phyloP scores from a whole-genome alignment of 2,329 filamentous ascomycete species.

The Pseudocercospora fuligena region DNA sequence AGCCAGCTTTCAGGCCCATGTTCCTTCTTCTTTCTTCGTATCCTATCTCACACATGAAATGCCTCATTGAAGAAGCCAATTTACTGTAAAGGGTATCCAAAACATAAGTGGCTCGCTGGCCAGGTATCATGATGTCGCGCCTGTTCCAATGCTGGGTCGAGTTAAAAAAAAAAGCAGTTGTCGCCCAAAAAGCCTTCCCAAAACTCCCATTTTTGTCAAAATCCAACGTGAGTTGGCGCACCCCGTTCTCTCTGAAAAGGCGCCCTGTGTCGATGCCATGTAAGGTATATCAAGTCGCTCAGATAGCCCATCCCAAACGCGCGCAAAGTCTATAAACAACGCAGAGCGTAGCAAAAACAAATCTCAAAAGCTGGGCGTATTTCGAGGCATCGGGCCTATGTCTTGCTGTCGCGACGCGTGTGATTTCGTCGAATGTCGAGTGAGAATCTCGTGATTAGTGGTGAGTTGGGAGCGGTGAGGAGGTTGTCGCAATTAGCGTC shows the following conservation, averaged over 20 bases:
- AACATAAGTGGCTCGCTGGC: not conserved
- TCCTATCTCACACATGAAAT: conserved; percentile 12
- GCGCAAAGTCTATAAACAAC: conserved; percentile 18
- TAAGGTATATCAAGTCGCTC: conserved; percentile 25
- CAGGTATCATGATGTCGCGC: conserved; percentile 33
- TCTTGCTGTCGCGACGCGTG: conserved; percentile 29
- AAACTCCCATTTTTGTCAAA: conserved; percentile 11
- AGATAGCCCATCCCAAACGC: conserved; percentile 26
- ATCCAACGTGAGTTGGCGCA: conserved; percentile 21
- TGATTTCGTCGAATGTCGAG: conserved; percentile 30
- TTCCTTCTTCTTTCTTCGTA: not conserved
- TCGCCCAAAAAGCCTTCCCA: conserved; percentile 27
- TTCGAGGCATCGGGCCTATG: conserved; percentile 26
- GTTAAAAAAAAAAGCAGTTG: conserved; percentile 6
- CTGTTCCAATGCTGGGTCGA: conserved; percentile 30
- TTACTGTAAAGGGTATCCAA: conserved; percentile 12
- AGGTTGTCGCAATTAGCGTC: conserved; percentile 36
- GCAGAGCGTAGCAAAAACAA: conserved; percentile 2
- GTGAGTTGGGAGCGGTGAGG: conserved; percentile 36
- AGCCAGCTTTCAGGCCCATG: not conserved
- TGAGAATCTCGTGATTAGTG: conserved; percentile 34
- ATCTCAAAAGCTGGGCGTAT: conserved; percentile 5
- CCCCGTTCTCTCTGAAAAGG: conserved; percentile 2
- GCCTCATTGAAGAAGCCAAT: conserved; percentile 14
- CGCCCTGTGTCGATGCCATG: conserved; percentile 23